These are phyloP conservation scores for Monilinia vaccinii-corymbosi DNA, from an alignment of 2,329 filamentous ascomycete species.

Conservation along the genomic window DNA sequence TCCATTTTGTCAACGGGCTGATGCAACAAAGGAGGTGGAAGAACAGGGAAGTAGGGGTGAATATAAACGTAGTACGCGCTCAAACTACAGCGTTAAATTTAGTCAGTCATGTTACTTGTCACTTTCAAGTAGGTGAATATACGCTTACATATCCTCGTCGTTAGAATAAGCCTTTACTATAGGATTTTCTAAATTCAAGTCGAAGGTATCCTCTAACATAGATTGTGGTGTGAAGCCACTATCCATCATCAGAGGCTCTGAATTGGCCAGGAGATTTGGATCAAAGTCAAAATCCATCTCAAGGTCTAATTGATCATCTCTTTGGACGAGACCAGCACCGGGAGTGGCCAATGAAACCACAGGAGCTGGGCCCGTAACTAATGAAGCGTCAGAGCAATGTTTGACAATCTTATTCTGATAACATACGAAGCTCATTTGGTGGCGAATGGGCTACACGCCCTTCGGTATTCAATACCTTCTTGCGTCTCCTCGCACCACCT, in stretches of 20 bases:
- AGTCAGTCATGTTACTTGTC: not conserved
- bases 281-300: not conserved
- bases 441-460: not conserved
- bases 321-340: slow-evolving; percentile 5
- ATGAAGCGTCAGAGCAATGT: not conserved
- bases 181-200: not conserved
- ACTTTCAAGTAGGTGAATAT: not conserved
- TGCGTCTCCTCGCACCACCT: slow-evolving; percentile 24
- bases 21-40: slow-evolving; percentile 34
- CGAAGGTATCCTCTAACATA: slow-evolving; percentile 9
- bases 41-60: slow-evolving; percentile 41
- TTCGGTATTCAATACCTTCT: slow-evolving; percentile 9
- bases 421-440: slow-evolving; percentile 8
- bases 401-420: not conserved
- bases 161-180: slow-evolving; percentile 18
- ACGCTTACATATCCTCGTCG: slow-evolving; percentile 24
- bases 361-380: slow-evolving; percentile 7
- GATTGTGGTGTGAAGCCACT: slow-evolving; percentile 13
- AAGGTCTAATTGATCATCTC: not conserved
- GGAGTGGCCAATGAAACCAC: slow-evolving; percentile 2
- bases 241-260: slow-evolving; percentile 4
- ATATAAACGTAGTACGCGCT: slow-evolving; percentile 45
- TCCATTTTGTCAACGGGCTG: slow-evolving; percentile 21
- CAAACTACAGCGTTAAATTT: slow-evolving; percentile 16
- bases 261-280: not conserved